A percentile compares a stretch with the other conserved stretches of the same genome.
These are phyloP conservation scores for Aspergillus ustus DNA, from an alignment of 2,329 filamentous ascomycete species.

Conservation along the genomic window DNA sequence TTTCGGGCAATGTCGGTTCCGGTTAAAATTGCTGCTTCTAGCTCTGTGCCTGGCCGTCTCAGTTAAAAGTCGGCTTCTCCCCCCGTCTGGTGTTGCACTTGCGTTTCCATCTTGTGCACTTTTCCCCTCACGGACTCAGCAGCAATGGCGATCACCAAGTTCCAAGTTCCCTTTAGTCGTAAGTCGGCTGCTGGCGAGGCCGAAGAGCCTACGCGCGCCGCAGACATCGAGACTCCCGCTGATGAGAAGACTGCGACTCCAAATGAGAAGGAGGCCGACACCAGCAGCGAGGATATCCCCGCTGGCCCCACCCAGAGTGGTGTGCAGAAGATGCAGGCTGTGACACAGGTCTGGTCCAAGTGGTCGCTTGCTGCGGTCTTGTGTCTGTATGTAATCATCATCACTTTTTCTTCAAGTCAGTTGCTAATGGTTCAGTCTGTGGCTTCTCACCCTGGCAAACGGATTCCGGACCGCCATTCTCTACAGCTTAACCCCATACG, in stretches of 20 bases:
- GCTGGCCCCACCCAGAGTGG: background rate
- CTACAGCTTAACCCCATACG: conserved; percentile 49
- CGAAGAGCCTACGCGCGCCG: background rate
- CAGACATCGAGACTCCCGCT: conserved; percentile 1
- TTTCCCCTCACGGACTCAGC: background rate
- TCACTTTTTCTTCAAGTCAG: background rate
- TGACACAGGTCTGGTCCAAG: background rate
- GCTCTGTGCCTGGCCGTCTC: background rate
- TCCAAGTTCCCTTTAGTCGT: background rate
- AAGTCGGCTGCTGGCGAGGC: background rate
- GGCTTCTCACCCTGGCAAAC: conserved; percentile 43
- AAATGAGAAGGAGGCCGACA: background rate
- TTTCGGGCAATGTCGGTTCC: conserved; percentile 6
- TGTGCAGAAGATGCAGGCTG: background rate
- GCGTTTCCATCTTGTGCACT: background rate
- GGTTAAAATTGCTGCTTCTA: conserved; percentile 1
- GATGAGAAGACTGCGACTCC: conserved; percentile 1
- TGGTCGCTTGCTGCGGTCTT: background rate
- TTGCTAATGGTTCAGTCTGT: conserved; percentile 35
- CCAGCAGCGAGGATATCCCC: background rate
- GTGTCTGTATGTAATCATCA: background rate
- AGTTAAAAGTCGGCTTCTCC: background rate
- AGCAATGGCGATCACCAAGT: conserved; percentile 10
- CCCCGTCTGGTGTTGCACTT: background rate
- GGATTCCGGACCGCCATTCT: conserved; percentile 40